Base-by-base conservation (phyloP, 2,329 filamentous ascomycete genomes). In the Fusarium chuoi region DNA sequence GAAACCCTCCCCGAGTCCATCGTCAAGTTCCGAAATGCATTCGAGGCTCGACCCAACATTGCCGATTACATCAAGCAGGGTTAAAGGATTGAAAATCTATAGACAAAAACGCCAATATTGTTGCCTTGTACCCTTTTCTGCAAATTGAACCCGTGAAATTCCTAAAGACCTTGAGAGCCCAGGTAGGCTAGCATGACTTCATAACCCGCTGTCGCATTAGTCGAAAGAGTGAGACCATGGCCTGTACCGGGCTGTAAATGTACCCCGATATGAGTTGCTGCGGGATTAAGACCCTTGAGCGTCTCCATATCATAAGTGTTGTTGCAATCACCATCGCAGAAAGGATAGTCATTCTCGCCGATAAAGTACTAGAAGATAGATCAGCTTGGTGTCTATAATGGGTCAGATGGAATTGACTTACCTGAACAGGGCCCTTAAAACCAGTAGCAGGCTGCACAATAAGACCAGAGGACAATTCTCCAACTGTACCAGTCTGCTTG, bases 21-120 rank as follows among this genome's bases (percentile, higher is more conserved):
- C 2, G 11, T 46, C 12, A 63, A 33, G 13, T 63, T 69, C 65
- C 62, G 55, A 22, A 24, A 24, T 24, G 66, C 65, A 0, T 69
- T 69, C 1, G 66, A 69, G 33, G 49, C 66, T 8, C 51, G 66
- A 28, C 57, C 57, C 0, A 69, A 64, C 10, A 38, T 69, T 18
- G 28, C n/a, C 3, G 56, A 69, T 0, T 69, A 69, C 0, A 51
- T 68, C 4, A 69, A 64, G 38, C 48, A 68, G 7, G 66, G 49
- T 1, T 35, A 18, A 6, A 1, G 1, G 1, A 28, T 28, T 17
- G 24, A 38, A 0, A 11, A 7, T 1, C n/a, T 1, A 10, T 38
- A 38, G 33, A 26, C 1, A 35, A 24, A 24, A 60, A 13, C 1
- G 26, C 1, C 5, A 24, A 11, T 42, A 33, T 4, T 0, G 3